These are phyloP conservation scores for Zalaria obscura DNA, from an alignment of 2,329 filamentous ascomycete species.

Conservation along the genomic window DNA sequence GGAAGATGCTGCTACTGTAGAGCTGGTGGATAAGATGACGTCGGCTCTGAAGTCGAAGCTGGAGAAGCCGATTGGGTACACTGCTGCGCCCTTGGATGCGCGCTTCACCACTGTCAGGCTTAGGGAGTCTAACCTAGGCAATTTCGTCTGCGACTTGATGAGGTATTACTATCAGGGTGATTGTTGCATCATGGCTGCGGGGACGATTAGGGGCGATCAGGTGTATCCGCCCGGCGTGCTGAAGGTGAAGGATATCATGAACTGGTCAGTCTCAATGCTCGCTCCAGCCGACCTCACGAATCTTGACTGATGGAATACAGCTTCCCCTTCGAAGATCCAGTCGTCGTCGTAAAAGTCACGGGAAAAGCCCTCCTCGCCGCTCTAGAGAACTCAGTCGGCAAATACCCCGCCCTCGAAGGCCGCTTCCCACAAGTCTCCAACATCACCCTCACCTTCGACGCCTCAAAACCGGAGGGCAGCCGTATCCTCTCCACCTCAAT, in stretches of 20 bases:
- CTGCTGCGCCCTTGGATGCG: slow-evolving; percentile 66
- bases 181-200: slow-evolving; percentile 70
- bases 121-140: slow-evolving; percentile 71
- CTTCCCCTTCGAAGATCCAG: slow-evolving; percentile 85
- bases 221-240: slow-evolving; percentile 73
- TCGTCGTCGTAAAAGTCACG: slow-evolving; percentile 58
- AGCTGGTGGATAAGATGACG: slow-evolving; percentile 55
- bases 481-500: slow-evolving; percentile 52
- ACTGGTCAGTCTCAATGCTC: slow-evolving; percentile 33
- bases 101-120: slow-evolving; percentile 71
- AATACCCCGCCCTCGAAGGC: slow-evolving; percentile 69
- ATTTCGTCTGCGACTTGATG: slow-evolving; percentile 89
- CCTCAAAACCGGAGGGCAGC: slow-evolving; percentile 42
- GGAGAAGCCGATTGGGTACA: slow-evolving; percentile 73
- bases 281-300: not conserved
- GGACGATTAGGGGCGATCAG: slow-evolving; percentile 78
- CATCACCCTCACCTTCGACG: slow-evolving; percentile 62
- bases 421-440: slow-evolving; percentile 80
- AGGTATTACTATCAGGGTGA: slow-evolving; percentile 67
- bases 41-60: slow-evolving; percentile 61
- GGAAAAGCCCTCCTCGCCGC: slow-evolving; percentile 66
- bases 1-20: slow-evolving; percentile 45
- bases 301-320: slow-evolving; percentile 15
- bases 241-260: slow-evolving; percentile 66
- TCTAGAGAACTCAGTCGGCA: slow-evolving; percentile 68